These are phyloP conservation scores for Poa annua DNA, from an alignment of 176 grass and related monocot species.

Conservation along the genomic window DNA sequence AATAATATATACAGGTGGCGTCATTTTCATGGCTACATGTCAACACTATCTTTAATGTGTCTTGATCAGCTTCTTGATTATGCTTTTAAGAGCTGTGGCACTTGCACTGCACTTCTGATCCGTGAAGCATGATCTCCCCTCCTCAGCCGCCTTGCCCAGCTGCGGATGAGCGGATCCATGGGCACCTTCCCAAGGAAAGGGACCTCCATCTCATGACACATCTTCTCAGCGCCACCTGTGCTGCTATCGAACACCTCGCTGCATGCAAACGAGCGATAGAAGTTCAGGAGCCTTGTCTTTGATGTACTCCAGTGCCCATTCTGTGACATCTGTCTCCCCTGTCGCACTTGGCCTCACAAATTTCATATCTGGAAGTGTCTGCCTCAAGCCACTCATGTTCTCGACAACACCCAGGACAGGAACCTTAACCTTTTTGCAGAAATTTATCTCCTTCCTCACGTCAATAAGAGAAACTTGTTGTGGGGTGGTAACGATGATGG, in stretches of 20 bases:
- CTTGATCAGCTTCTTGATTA: constrained; percentile 66
- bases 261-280: constrained; percentile 53
- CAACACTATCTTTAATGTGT: constrained; percentile 13
- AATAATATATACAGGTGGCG: not conserved
- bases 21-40: not conserved
- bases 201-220: constrained; percentile 75
- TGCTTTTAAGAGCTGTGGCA: constrained; percentile 58
- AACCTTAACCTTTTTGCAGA: not conserved
- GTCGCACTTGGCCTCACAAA: constrained; percentile 52
- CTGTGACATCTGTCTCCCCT: constrained; percentile 58
- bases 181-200: constrained; percentile 87
- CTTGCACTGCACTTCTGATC: constrained; percentile 63
- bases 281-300: constrained; percentile 66
- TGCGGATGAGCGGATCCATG: constrained; percentile 80
- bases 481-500: constrained; percentile 81
- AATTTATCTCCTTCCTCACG: constrained; percentile 48
- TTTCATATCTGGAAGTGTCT: constrained; percentile 40
- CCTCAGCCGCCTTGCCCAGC: constrained; percentile 67
- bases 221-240: constrained; percentile 63
- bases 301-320: constrained; percentile 60
- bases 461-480: constrained; percentile 82
- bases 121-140: constrained; percentile 72
- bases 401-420: constrained; percentile 31
- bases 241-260: constrained; percentile 75
- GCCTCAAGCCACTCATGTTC: constrained; percentile 78